Evolutionary conservation across 768 basidiomycete genomes (phyloP), one percentile per base, ranked within the genome.

Genomic region (Rossbeevera mucosa): DNA sequence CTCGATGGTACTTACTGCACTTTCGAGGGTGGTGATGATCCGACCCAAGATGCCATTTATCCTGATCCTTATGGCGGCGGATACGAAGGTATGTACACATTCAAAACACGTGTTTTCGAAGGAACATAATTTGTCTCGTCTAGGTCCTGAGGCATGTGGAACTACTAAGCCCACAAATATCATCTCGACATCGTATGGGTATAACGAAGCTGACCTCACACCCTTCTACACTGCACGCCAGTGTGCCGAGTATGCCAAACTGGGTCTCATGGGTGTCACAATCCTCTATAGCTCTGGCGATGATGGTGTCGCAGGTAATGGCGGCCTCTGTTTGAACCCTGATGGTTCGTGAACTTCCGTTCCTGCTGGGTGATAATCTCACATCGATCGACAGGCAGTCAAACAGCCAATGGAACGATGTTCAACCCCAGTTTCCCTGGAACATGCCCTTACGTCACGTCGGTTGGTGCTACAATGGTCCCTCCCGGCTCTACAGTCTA

Each of bases 391-490:
- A 13, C 41, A 74, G 72, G 70, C 7, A 50, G 50, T 7, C 64
- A 67, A 30, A 49, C 60, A 9, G 5, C 38, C 3, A 42, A 43
- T 24, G 71, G 70, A 22, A 65, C 45, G 6, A 57, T 59, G 31
- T 78, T 79, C 63, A 76, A 70, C 54, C 76, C 75, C 0, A 55
- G 43, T 18, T 78, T 77, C 69, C 77, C 77, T 1, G 68, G 57
- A 20, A 67, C 69, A 3, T 78, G 78, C 48, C 73, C 77, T 20
- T 79, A 66, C 51, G 59, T 79, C 26, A 78, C 78, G 2, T 65
- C 72, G 2, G 67, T 80, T 13, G 77, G 80, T 22, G 79, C 75
- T 7, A 80, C 80, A 2, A 74, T 74, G 61, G 59, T 78, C 22
- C 71, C 72, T 20, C 65, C 70, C 4, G 65, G 65, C 30, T 48